These are phyloP conservation scores for Phtheirospermum japonicum DNA, from an alignment of 257 asterid species.

Conservation along the genomic window DNA sequence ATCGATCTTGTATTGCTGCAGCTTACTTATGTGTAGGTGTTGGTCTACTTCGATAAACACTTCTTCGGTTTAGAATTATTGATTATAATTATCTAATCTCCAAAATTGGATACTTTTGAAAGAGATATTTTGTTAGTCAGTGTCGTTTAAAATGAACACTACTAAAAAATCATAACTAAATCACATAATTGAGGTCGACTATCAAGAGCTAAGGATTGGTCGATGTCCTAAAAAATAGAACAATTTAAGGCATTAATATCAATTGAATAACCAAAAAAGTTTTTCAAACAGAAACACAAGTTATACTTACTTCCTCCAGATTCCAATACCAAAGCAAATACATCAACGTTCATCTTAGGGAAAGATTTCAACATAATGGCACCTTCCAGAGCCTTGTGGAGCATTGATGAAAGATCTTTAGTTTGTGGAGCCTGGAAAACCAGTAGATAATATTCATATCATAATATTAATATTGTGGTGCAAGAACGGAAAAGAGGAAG, in stretches of 20 bases:
- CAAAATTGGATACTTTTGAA: neutral
- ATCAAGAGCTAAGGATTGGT: too few species aligned
- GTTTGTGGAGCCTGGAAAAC: constrained; percentile 61
- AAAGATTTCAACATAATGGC: constrained; percentile 82
- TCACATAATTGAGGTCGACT: constrained; percentile 1
- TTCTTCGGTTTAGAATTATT: neutral
- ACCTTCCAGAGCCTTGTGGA: constrained; percentile 92
- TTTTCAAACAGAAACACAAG: constrained; percentile 13
- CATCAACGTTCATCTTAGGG: constrained; percentile 97
- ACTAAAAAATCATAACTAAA: neutral
- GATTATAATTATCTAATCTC: neutral
- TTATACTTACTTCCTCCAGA: constrained; percentile 91
- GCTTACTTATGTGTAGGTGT: too few species aligned
- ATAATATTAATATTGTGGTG: constrained; percentile 10
- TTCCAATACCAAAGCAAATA: constrained; percentile 96
- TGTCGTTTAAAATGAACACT: neutral
- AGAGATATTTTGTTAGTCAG: neutral
- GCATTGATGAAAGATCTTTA: constrained; percentile 81
- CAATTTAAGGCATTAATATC: neutral
- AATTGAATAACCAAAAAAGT: constrained; percentile 1
- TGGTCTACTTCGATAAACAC: too few species aligned
- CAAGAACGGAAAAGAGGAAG: constrained; percentile 6
- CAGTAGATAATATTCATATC: constrained; percentile 23
- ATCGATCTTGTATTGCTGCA: constrained; percentile 5
- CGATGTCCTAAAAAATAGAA: too few species aligned